Evolutionary conservation across 768 basidiomycete genomes (phyloP).

Genomic region (Agrocybe pediades): DNA sequence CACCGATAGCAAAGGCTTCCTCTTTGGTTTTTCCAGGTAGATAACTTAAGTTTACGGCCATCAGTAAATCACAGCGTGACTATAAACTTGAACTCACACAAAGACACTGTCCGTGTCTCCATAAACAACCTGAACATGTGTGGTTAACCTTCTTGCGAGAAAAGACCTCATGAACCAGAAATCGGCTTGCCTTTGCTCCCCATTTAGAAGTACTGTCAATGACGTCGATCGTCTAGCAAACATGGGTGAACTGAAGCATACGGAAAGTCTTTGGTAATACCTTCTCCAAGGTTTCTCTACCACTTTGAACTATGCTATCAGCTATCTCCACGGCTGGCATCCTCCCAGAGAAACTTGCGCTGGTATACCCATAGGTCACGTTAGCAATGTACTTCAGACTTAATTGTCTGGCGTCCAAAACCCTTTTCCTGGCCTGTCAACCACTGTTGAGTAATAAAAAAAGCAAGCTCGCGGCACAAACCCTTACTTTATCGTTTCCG

Average conservation of each 20-base stretch:
- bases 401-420: conserved; percentile 90
- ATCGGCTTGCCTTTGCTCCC: conserved; percentile 71
- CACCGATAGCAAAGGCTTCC: conserved; percentile 89
- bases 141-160: background rate
- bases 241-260: background rate
- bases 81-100: conserved; percentile 42
- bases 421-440: conserved; percentile 63
- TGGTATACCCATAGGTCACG: conserved; percentile 95
- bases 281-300: conserved; percentile 94
- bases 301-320: conserved; percentile 96
- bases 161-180: conserved; percentile 28
- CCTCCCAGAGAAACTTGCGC: conserved; percentile 91
- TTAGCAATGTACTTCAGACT: conserved; percentile 94
- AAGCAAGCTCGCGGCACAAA: background rate
- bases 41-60: conserved; percentile 39
- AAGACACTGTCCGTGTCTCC: conserved; percentile 98
- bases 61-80: background rate
- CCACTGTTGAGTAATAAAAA: conserved; percentile 1
- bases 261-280: conserved; percentile 32
- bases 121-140: conserved; percentile 70
- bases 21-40: conserved; percentile 91
- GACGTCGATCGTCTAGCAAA: conserved; percentile 72
- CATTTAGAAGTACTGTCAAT: conserved; percentile 81
- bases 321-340: conserved; percentile 99
- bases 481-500: conserved; percentile 71